Evolutionary conservation across 1,139 yeast species (phyloP).

Genomic region (Entelexis paramagnoliae): DNA sequence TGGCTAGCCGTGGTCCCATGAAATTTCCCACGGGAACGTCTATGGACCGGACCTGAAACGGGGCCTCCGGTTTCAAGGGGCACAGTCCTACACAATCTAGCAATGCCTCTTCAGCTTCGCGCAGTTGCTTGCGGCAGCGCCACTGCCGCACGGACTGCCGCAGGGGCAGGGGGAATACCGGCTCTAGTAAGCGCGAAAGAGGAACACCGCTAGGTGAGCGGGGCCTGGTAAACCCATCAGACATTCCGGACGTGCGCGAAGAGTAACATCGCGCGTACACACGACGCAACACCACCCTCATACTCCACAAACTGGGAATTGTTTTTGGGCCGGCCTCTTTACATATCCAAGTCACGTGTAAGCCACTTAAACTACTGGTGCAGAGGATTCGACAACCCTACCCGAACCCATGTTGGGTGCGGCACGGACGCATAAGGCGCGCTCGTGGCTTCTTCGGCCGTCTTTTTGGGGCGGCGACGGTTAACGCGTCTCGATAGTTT

Average conservation of each 20-base stretch:
- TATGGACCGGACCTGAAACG: constrained; percentile 12
- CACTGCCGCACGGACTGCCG: constrained; percentile 40
- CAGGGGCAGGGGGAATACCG: constrained; percentile 32
- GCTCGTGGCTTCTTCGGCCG: too few relatives aligned
- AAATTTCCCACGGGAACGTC: constrained; percentile 17
- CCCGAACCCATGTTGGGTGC: neutral
- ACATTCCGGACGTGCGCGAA: neutral
- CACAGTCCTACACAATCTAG: constrained; percentile 30
- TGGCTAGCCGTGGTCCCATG: constrained; percentile 26
- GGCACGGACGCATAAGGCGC: neutral
- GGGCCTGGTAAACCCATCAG: constrained; percentile 5
- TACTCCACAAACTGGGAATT: neutral
- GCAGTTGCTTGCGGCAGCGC: constrained; percentile 35
- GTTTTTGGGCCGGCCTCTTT: neutral
- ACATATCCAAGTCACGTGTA: neutral
- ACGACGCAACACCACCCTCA: neutral
- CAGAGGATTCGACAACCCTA: neutral
- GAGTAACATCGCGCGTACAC: neutral
- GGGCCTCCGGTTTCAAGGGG: constrained; percentile 12
- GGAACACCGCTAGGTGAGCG: constrained; percentile 19
- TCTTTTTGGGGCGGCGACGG: too few relatives aligned
- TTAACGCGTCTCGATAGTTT: too few relatives aligned
- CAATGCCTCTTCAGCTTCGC: constrained; percentile 37
- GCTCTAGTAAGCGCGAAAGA: constrained; percentile 6
- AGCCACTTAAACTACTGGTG: neutral